A percentile compares a stretch with the other conserved stretches of the same genome.
Conservation (phyloP, 164 flowering plant genomes). For the Piper betle region DNA sequence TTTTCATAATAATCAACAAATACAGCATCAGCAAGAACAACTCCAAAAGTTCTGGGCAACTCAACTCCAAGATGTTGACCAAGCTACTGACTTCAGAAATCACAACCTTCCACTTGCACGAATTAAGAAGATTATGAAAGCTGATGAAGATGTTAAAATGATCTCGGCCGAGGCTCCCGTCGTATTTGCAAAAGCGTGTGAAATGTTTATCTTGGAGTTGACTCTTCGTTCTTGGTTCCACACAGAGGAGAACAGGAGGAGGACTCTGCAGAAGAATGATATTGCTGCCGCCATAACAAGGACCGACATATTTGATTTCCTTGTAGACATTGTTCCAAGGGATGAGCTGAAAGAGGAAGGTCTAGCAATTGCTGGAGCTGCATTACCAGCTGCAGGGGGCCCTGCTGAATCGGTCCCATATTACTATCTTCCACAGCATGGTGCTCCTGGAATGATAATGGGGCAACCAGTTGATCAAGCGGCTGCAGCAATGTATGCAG, state of each 20-base stretch:
- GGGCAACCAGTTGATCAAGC: conserved; percentile 11
- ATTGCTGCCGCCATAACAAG: conserved; percentile 15
- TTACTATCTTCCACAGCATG: conserved; percentile 2
- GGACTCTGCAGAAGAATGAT: conserved; percentile 16
- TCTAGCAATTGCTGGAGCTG: conserved; percentile 7
- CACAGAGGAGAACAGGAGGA: conserved; percentile 14
- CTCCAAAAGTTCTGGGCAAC: conserved; percentile 13
- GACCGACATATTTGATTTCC: conserved; percentile 14
- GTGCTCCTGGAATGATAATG: conserved; percentile 6
- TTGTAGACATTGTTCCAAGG: conserved; percentile 14
- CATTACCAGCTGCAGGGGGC: conserved; percentile 7
- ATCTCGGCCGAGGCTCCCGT: conserved; percentile 16
- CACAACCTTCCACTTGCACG: conserved; percentile 15
- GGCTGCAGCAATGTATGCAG: conserved; percentile 3
- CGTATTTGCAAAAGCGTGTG: conserved; percentile 13
- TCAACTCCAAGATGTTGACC: conserved; percentile 14
- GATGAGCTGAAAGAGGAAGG: conserved; percentile 15
- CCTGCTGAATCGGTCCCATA: conserved; percentile 10
- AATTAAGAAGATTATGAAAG: conserved; percentile 17
- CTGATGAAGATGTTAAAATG: conserved; percentile 16
- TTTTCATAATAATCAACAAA: conserved; percentile 13
- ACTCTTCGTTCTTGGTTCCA: conserved; percentile 14
- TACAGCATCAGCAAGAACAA: conserved; percentile 12
- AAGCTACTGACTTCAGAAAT: conserved; percentile 14
- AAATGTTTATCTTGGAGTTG: conserved; percentile 15